Conservation (phyloP, 345 rosid species). For the Rubroshorea leprosula region DNA sequence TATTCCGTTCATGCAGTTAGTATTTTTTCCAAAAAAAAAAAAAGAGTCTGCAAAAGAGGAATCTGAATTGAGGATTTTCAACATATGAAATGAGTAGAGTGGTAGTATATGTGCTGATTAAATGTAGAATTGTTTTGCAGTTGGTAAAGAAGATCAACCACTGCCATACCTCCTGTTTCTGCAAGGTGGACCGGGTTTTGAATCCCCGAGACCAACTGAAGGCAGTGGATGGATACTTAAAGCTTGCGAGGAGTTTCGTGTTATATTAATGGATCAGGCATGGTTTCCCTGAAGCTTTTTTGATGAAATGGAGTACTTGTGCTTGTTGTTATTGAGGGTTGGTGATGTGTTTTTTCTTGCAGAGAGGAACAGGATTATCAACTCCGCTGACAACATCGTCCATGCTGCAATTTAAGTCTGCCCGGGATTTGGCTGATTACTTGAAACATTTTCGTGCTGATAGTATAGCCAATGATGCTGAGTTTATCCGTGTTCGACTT, state of each 20-base stretch:
- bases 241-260: constrained; percentile 86
- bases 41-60: too few relatives aligned
- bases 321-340: neutral
- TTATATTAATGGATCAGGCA: constrained; percentile 91
- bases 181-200: constrained; percentile 98
- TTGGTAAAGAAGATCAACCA: constrained; percentile 69
- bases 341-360: constrained; percentile 27
- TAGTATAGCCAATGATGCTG: constrained; percentile 84
- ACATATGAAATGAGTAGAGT: too few relatives aligned
- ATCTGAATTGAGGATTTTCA: too few relatives aligned
- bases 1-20: too few relatives aligned
- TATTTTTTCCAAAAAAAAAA: too few relatives aligned
- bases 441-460: constrained; percentile 78
- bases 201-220: constrained; percentile 80
- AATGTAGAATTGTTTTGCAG: constrained; percentile 27
- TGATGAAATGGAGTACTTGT: constrained; percentile 1
- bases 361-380: constrained; percentile 97
- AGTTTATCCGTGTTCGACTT: constrained; percentile 67
- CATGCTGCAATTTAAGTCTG: constrained; percentile 70
- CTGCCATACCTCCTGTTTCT: constrained; percentile 71
- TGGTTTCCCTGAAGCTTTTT: constrained; percentile 11
- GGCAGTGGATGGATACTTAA: constrained; percentile 76
- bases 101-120: too few relatives aligned
- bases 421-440: constrained; percentile 52
- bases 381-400: constrained; percentile 79